A percentile compares a stretch with the other conserved stretches of the same genome.
Conservation (phyloP, 2,329 filamentous ascomycete genomes). For the Fusarium concolor region DNA sequence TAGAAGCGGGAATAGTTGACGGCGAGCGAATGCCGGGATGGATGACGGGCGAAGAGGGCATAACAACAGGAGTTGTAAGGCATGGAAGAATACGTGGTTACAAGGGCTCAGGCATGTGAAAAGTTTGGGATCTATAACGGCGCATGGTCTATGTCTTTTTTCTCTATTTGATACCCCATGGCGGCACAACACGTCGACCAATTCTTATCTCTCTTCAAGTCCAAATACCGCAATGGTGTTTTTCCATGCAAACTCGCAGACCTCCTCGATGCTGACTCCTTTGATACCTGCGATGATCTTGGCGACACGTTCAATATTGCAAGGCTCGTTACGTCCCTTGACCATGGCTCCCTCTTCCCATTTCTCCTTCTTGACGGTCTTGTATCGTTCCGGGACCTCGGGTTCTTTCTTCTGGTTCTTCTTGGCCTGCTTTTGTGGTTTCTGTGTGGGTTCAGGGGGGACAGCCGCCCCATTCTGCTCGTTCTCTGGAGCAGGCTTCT, state of each 20-base stretch:
- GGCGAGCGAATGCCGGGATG: slow-evolving; percentile 85
- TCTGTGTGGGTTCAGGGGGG: slow-evolving; percentile 32
- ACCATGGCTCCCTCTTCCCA: slow-evolving; percentile 90
- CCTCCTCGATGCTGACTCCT: slow-evolving; percentile 79
- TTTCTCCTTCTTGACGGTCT: slow-evolving; percentile 94
- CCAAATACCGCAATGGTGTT: slow-evolving; percentile 87
- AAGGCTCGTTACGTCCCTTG: slow-evolving; percentile 95
- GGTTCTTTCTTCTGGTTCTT: slow-evolving; percentile 70
- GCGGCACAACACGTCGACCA: slow-evolving; percentile 17
- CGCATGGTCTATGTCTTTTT: slow-evolving; percentile 44
- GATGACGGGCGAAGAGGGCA: slow-evolving; percentile 89
- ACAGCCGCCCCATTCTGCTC: slow-evolving; percentile 41
- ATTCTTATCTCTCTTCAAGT: slow-evolving; percentile 58
- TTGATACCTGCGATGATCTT: slow-evolving; percentile 90
- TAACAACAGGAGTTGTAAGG: slow-evolving; percentile 77
- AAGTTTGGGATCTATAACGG: slow-evolving; percentile 30
- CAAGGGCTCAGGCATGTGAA: slow-evolving; percentile 66
- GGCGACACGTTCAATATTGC: slow-evolving; percentile 87
- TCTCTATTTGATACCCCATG: slow-evolving; percentile 49
- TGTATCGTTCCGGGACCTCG: slow-evolving; percentile 78
- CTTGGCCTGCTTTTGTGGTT: slow-evolving; percentile 55
- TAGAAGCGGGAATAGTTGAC: slow-evolving; percentile 80
- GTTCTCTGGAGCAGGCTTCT: slow-evolving; percentile 31
- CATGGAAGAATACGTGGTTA: slow-evolving; percentile 72
- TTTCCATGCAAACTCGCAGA: slow-evolving; percentile 86